These are phyloP conservation scores for Ceratocystis variospora DNA, from an alignment of 2,329 filamentous ascomycete species.

Conservation along the genomic window DNA sequence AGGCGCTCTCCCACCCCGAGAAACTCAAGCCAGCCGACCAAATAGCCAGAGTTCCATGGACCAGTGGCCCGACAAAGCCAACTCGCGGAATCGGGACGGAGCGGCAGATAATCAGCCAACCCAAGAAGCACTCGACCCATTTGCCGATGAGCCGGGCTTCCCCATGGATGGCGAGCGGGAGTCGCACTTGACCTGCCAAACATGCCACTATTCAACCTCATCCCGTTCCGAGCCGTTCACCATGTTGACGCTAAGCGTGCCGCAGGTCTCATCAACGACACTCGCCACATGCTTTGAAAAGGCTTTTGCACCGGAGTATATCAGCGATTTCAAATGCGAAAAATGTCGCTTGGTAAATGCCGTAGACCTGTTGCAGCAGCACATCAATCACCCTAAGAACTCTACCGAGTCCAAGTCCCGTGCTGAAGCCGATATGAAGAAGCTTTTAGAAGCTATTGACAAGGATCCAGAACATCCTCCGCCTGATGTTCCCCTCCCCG, in stretches of 20 bases:
- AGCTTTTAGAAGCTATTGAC: constrained; percentile 56
- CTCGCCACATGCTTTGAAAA: constrained; percentile 83
- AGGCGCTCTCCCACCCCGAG: not conserved
- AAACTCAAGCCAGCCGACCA: too few species aligned
- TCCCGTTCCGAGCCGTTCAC: constrained; percentile 76
- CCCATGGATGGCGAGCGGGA: constrained; percentile 85
- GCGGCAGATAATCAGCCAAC: not conserved
- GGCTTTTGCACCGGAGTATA: constrained; percentile 86
- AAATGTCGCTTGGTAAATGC: constrained; percentile 80
- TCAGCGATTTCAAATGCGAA: constrained; percentile 94
- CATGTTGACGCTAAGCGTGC: constrained; percentile 82
- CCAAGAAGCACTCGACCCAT: not conserved
- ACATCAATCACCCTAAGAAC: constrained; percentile 42
- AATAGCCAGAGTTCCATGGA: too few species aligned
- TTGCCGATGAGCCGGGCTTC: constrained; percentile 53
- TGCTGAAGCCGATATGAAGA: constrained; percentile 46
- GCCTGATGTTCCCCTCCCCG: constrained; percentile 47
- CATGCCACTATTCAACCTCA: constrained; percentile 78
- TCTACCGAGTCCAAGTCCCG: constrained; percentile 27
- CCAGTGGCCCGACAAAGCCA: constrained; percentile 4
- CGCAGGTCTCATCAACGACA: constrained; percentile 65
- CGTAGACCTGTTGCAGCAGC: constrained; percentile 45
- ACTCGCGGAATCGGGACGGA: constrained; percentile 12
- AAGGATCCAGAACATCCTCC: constrained; percentile 61
- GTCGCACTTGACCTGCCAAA: constrained; percentile 88